A percentile compares a stretch with the other conserved stretches of the same genome.
Conservation (phyloP, 306 rosid genomes). For the Cyclanthera cordifolia region DNA sequence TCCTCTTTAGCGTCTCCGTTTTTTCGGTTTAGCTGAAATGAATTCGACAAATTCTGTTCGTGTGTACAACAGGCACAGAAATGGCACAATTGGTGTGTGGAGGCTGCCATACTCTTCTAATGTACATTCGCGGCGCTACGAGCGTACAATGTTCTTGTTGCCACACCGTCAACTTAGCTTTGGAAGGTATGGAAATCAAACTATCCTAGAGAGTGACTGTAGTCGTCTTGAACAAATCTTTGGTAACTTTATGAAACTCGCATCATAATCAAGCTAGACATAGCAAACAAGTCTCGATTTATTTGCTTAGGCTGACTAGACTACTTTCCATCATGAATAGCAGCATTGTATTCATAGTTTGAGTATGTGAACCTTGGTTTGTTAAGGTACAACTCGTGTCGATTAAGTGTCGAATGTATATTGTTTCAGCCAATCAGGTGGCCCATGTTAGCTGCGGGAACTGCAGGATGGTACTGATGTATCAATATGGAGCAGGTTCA, state of each 20-base stretch:
- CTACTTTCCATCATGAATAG: conserved; percentile 1
- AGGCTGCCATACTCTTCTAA: conserved; percentile 93
- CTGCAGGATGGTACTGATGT: conserved; percentile 87
- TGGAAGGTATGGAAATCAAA: conserved; percentile 57
- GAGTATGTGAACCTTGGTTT: neutral
- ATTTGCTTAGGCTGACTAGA: neutral
- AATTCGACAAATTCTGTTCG: neutral
- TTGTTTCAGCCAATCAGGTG: conserved; percentile 83
- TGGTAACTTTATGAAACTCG: neutral
- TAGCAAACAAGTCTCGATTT: neutral
- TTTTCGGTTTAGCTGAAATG: neutral
- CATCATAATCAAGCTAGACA: neutral
- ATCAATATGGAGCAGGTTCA: conserved; percentile 91
- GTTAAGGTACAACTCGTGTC: neutral
- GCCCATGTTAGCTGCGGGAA: conserved; percentile 94
- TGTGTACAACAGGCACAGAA: conserved; percentile 63
- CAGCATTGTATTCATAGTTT: neutral
- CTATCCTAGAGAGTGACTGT: neutral
- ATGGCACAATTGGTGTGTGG: conserved; percentile 98
- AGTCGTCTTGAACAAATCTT: neutral
- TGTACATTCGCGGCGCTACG: conserved; percentile 93
- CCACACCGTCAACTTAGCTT: conserved; percentile 87
- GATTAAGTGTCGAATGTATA: conserved; percentile 10
- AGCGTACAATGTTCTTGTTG: conserved; percentile 98
- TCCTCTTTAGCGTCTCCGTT: neutral